These are phyloP conservation scores for Tetrapisispora phaffii DNA, from an alignment of 805 yeast species.

Conservation along the genomic window DNA sequence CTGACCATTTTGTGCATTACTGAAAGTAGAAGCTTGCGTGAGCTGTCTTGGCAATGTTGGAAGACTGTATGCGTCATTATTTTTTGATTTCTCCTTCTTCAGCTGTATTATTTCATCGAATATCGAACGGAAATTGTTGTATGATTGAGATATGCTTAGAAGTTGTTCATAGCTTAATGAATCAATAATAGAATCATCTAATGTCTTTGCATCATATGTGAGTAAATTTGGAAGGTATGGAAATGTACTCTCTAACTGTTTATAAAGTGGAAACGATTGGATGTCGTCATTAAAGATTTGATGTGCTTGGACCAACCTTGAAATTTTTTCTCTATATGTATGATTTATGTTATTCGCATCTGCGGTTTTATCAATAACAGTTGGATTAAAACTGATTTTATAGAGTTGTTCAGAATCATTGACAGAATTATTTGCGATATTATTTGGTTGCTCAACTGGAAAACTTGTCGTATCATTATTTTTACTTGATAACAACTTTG, in stretches of 20 bases:
- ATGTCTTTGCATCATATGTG: not conserved
- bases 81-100: not conserved
- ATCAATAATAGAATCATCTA: not conserved
- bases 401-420: not conserved
- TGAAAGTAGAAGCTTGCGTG: not conserved
- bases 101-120: not conserved
- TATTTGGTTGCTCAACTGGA: not conserved
- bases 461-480: not conserved
- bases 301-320: conserved; percentile 1
- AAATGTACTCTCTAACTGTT: not conserved
- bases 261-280: not conserved
- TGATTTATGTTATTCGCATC: not conserved
- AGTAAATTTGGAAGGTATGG: not conserved
- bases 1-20: not conserved
- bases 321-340: not conserved
- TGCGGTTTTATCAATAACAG: not conserved
- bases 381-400: not conserved
- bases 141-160: not conserved
- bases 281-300: not conserved
- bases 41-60: not conserved
- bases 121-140: not conserved
- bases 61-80: not conserved
- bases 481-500: not conserved
- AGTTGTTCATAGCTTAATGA: not conserved
- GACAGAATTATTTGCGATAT: not conserved